Evolutionary conservation across 73 alveolate species (phyloP), one percentile per base, ranked within the genome.

Genomic region (Paramecium bursaria): DNA sequence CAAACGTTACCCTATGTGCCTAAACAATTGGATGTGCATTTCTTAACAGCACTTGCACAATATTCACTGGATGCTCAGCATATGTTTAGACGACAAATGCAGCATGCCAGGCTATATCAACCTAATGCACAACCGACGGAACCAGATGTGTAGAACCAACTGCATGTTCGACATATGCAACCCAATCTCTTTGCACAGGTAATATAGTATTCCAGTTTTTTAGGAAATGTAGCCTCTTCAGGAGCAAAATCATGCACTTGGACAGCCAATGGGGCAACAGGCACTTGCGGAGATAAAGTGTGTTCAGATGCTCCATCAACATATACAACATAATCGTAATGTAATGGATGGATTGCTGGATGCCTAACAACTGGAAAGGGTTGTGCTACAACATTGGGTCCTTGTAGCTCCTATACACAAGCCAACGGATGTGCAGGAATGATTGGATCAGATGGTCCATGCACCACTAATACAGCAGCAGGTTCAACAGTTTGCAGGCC

Each of bases 51-150:
- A 17, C 33, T 39, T 67, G 82, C 57, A 4, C 26, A 35, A 53
- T 39, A 21, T 67, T 67, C 50, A 47, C 50, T 42, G 82, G 82
- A 67, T 67, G 82, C 17, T 19, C 26, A 67, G 54, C 82, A 3
- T 67, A 25, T 42, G 50, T 67, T 17, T 15, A 67, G 44, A 67
- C 82, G 44, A 67, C 60, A 3, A 67, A 42, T 1, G 7, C 23
- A 14, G 57, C 33, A 11, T 67, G 82, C 21, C 50, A 67, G 27
- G 46, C 82, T 2, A 67, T 67, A 1, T 33, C 60, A 35, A 35
- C 19, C 1, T 42, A 67, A 25, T 67, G 82, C 33, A 42, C 44
- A 15, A 25, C 82, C 22, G 82, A 67, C 44, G 82, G 82, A 2
- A 15, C 19, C 22, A 21, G 9, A 11, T 61, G 80, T 26, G 42